These are phyloP conservation scores for Exophiala sideris DNA, from an alignment of 2,329 filamentous ascomycete species.

Conservation along the genomic window DNA sequence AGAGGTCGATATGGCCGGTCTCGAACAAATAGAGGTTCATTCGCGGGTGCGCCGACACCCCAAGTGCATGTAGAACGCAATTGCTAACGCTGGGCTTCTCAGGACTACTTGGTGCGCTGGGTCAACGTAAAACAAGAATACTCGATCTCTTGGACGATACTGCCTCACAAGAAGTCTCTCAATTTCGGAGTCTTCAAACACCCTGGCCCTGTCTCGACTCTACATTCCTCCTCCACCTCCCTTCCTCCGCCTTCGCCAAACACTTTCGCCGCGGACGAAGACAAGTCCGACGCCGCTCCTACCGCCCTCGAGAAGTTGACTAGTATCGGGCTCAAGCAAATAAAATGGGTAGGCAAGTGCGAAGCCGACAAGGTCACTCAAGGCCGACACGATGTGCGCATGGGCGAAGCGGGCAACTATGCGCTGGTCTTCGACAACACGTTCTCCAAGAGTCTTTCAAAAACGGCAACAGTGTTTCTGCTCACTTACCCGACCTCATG, in stretches of 20 bases:
- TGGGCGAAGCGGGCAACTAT: slow-evolving; percentile 83
- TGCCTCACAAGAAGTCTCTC: slow-evolving; percentile 96
- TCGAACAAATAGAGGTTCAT: slow-evolving; percentile 95
- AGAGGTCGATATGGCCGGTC: slow-evolving; percentile 68
- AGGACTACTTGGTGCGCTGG: slow-evolving; percentile 99
- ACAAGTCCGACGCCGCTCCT: slow-evolving; percentile 44
- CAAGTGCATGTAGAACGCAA: not conserved
- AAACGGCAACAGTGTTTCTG: slow-evolving; percentile 90
- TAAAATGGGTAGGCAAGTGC: slow-evolving; percentile 86
- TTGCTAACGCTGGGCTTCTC: slow-evolving; percentile 10
- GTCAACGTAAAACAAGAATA: slow-evolving; percentile 85
- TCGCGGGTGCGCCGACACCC: slow-evolving; percentile 69
- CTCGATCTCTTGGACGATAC: slow-evolving; percentile 95
- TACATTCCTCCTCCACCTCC: slow-evolving; percentile 49
- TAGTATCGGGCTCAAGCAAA: slow-evolving; percentile 59
- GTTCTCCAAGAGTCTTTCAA: slow-evolving; percentile 91
- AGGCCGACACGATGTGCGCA: slow-evolving; percentile 76
- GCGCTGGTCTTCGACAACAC: slow-evolving; percentile 98
- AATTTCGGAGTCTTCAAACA: slow-evolving; percentile 99
- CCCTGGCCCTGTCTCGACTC: slow-evolving; percentile 63
- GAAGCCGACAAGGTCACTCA: slow-evolving; percentile 94
- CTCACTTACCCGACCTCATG: slow-evolving; percentile 84
- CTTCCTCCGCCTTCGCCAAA: slow-evolving; percentile 42
- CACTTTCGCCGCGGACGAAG: slow-evolving; percentile 36
- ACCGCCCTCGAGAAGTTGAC: slow-evolving; percentile 66